Evolutionary conservation across 495 filamentous ascomycete species (phyloP), one percentile per base, ranked within the genome.

Genomic region (Haplographium delicatum): DNA sequence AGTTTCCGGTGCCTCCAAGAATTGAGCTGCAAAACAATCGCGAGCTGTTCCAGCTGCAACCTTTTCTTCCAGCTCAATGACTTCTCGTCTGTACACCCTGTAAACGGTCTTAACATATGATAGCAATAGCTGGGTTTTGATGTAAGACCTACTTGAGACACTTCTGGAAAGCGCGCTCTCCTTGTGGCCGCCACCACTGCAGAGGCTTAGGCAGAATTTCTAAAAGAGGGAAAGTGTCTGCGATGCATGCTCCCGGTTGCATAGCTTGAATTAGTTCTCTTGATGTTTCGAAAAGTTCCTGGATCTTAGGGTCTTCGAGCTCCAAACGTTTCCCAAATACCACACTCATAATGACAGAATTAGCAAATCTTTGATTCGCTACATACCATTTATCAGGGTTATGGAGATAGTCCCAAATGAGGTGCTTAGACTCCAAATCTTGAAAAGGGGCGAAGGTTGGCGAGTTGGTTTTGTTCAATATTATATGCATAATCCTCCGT

Each of bases 351-450:
- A 74, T 57, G 9, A 74, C 66, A 1, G 65, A 65, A 49, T 64
- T 72, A 1, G 69, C 51, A 47, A 74, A 75, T 16, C 69, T 68
- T 45, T 67, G 67, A 45, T 72, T 65, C 45, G 70, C 64, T 4
- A 44, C 10, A 47, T 67, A 70, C 67, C 67, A 74, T 11, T 51
- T 49, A n/a, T 60, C 23, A 5, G 72, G 69, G 22, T 64, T 23
- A 7, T 53, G 38, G 1, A 71, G 46, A 48, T 71, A 72, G 16
- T 59, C 58, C 4, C 56, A 59, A 2, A 73, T 46, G 35, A 76
- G 53, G 47, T 71, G 58, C 2, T 56, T 62, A 37, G 62, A 68
- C 45, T 74, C 70, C 3, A 66, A 40, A 25, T 73, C 69, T 44
- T 74, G 71, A 58, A 57, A 65, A 0, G 44, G 53, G 9, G 40